These are phyloP conservation scores for Talaromyces stipitatus DNA, from an alignment of 495 filamentous ascomycete genomes.

Conservation along the genomic window DNA sequence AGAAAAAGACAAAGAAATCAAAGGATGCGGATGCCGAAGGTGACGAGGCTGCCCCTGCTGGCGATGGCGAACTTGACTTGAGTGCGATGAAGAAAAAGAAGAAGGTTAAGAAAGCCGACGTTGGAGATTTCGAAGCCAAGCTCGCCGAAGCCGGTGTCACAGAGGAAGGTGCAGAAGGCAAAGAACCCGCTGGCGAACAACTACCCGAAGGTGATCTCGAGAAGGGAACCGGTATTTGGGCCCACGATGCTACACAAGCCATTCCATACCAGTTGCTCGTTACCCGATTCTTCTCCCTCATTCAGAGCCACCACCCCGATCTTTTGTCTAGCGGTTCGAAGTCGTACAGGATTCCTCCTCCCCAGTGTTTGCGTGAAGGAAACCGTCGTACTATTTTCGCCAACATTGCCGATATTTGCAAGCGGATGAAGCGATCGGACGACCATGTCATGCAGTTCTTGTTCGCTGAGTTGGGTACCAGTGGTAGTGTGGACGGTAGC, in stretches of 20 bases:
- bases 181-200: constrained; percentile 37
- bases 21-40: constrained; percentile 51
- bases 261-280: constrained; percentile 83
- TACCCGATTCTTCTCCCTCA: constrained; percentile 81
- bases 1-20: constrained; percentile 63
- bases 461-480: constrained; percentile 96
- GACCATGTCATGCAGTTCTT: constrained; percentile 96
- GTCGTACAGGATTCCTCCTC: constrained; percentile 97
- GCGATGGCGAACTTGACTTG: constrained; percentile 64
- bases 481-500: constrained; percentile 85
- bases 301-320: constrained; percentile 91
- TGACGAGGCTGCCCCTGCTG: constrained; percentile 49
- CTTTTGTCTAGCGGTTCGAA: constrained; percentile 77
- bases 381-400: constrained; percentile 99
- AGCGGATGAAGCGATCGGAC: constrained; percentile 93
- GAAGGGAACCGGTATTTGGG: constrained; percentile 90
- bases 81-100: constrained; percentile 87
- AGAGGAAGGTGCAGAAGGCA: constrained; percentile 39
- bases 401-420: constrained; percentile 89
- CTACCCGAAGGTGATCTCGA: constrained; percentile 68
- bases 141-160: constrained; percentile 66
- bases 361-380: constrained; percentile 98
- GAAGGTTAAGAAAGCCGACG: constrained; percentile 64
- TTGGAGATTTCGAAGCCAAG: constrained; percentile 74
- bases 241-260: constrained; percentile 63